Conservation (phyloP, 73 alveolate genomes). For the Paramecium caudatum region DNA sequence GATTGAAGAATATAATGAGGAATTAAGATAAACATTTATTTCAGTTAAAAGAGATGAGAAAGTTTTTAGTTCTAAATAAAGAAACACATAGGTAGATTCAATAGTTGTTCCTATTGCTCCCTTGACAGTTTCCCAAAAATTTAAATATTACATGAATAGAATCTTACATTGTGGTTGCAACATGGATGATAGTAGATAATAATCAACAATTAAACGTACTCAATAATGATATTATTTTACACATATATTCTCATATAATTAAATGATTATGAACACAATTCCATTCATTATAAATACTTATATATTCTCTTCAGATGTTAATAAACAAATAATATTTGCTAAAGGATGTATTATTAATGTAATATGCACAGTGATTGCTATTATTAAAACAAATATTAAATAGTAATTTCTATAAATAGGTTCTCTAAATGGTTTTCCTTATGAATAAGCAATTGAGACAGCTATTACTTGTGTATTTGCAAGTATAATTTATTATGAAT, state of each 20-base stretch:
- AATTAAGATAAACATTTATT: neutral
- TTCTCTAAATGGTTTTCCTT: slow-evolving; percentile 57
- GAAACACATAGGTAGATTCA: too few species aligned
- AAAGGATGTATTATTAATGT: neutral
- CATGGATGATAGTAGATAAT: too few species aligned
- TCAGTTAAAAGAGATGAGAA: neutral
- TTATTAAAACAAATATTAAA: neutral
- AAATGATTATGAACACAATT: neutral
- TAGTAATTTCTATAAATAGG: slow-evolving; percentile 9
- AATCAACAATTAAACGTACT: too few species aligned
- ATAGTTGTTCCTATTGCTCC: too few species aligned
- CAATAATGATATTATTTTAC: slow-evolving; percentile 27
- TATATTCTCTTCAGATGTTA: neutral
- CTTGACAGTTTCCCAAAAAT: too few species aligned
- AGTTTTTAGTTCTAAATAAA: too few species aligned
- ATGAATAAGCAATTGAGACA: slow-evolving; percentile 13
- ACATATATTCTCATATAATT: slow-evolving; percentile 26
- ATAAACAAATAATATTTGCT: neutral
- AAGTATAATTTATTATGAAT: slow-evolving; percentile 14
- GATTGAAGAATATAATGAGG: neutral
- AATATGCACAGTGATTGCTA: neutral
- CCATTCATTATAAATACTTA: neutral
- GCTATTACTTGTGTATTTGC: slow-evolving; percentile 30
- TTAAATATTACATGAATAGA: too few species aligned
- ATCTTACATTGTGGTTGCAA: too few species aligned